Evolutionary conservation across 345 rosid genomes (phyloP), one percentile per base, ranked within the genome.

Genomic region (Draba incana): DNA sequence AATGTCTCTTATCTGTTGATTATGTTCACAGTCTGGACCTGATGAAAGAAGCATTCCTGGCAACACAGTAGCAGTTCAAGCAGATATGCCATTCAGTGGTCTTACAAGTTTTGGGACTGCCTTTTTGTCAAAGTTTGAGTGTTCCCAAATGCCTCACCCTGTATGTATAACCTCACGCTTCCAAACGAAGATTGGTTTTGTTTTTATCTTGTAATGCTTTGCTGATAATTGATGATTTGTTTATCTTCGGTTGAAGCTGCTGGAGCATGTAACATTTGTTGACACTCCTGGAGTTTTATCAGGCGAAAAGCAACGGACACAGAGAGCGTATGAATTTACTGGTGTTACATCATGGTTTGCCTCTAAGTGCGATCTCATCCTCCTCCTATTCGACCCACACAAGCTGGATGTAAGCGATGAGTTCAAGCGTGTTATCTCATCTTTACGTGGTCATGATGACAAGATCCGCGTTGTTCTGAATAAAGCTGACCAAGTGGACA

Each of bases 21-120:
- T 68, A 20, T 78, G 60, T 23, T 59, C 39, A 51, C 85, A 89
- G 99, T 84, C 92, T 56, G 96, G 99, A 78, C 54, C 86, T 50
- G 99, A 94, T 89, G 97, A 86, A 75, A 89, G 99, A 88, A 92
- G 98, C 78, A 86, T 91, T 79, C 99, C 98, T 0, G 99, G 98
- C 43, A 91, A 94, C 64, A 94, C 96, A 57, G 70, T 89, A 69
- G 98, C 99, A 28, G 97, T 89, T 69, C 96, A 86, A 81, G 99
- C 97, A 66, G 89, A 92, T 77, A 94, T 91, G 98, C 97, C 99
- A 53, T 94, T 86, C 77, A 83, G 79, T 78, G 99, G 98, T 57
- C 89, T 91, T 35, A 91, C 96, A 57, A 81, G 83, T 66, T 94
- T 91, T 80, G 99, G 98, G 75, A 87, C 96, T 55, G 88, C 97